These are phyloP conservation scores for Exserohilum turcica DNA, from an alignment of 2,329 filamentous ascomycete genomes.

Conservation along the genomic window DNA sequence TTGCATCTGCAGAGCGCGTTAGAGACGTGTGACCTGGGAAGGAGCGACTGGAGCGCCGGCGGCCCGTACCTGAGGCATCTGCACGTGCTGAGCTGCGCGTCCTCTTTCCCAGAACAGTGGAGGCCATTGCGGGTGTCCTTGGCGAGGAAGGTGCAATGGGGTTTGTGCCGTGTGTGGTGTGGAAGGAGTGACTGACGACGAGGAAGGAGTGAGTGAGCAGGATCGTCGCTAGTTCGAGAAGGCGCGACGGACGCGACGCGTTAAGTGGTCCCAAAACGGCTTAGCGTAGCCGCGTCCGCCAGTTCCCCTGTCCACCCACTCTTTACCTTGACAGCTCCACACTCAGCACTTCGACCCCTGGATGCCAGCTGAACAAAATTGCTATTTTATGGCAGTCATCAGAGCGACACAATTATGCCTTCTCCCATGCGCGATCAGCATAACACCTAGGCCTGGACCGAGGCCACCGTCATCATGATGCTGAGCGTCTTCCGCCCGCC, in stretches of 20 bases:
- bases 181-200: conserved; percentile 22
- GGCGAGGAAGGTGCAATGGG: conserved; percentile 28
- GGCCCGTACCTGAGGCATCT: conserved; percentile 36
- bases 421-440: background rate
- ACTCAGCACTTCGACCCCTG: background rate
- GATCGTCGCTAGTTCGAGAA: background rate
- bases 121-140: conserved; percentile 31
- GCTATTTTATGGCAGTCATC: too few species aligned
- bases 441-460: too few species aligned
- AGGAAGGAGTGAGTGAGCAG: conserved; percentile 18
- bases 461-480: too few species aligned
- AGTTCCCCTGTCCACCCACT: background rate
- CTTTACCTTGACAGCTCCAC: background rate
- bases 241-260: conserved; percentile 23
- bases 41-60: conserved; percentile 7
- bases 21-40: conserved; percentile 28
- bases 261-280: conserved; percentile 10
- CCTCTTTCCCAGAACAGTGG: conserved; percentile 48
- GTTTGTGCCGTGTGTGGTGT: conserved; percentile 18
- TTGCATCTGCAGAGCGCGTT: conserved; percentile 33
- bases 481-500: background rate
- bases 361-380: background rate
- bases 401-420: background rate
- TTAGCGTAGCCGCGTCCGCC: conserved; percentile 8
- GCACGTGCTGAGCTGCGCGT: conserved; percentile 39